Evolutionary conservation across 805 yeast genomes (phyloP).

Genomic region (Pichia deserticola): DNA sequence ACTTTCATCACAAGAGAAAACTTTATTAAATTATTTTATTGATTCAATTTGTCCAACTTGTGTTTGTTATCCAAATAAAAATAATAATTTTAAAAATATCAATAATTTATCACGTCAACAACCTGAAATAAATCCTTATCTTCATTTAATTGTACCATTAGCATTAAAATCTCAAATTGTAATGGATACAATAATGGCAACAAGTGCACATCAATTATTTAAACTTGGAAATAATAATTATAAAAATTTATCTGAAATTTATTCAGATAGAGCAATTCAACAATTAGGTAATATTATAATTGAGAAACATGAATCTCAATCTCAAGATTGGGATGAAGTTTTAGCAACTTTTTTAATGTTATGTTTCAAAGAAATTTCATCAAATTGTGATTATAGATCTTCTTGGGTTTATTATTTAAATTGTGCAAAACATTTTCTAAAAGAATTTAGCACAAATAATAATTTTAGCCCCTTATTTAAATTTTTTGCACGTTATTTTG

Average conservation of each 20-base stretch:
- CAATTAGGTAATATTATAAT: slow-evolving; percentile 28
- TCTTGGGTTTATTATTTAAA: slow-evolving; percentile 33
- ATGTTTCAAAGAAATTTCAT: slow-evolving; percentile 36
- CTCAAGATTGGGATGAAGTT: slow-evolving; percentile 33
- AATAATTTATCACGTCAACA: neutral
- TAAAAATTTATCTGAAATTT: slow-evolving; percentile 22
- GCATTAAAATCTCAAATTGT: slow-evolving; percentile 28
- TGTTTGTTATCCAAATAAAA: slow-evolving; percentile 29
- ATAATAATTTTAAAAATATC: neutral
- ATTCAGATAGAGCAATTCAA: slow-evolving; percentile 24
- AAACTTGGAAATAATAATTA: slow-evolving; percentile 25
- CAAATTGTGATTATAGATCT: slow-evolving; percentile 31
- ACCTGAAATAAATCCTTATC: slow-evolving; percentile 31
- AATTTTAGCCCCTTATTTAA: slow-evolving; percentile 27
- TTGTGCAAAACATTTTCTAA: slow-evolving; percentile 32
- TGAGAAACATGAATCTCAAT: slow-evolving; percentile 17
- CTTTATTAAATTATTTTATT: slow-evolving; percentile 29
- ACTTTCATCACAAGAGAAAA: slow-evolving; percentile 14
- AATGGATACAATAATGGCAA: slow-evolving; percentile 29
- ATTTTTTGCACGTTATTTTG: slow-evolving; percentile 33
- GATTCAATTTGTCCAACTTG: slow-evolving; percentile 32
- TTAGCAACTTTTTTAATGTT: slow-evolving; percentile 33
- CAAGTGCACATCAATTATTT: slow-evolving; percentile 31
- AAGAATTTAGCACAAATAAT: slow-evolving; percentile 20
- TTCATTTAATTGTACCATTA: slow-evolving; percentile 32